phyloP scores from a whole-genome alignment of 164 flowering plant genomes.

The Stephania japonica region DNA sequence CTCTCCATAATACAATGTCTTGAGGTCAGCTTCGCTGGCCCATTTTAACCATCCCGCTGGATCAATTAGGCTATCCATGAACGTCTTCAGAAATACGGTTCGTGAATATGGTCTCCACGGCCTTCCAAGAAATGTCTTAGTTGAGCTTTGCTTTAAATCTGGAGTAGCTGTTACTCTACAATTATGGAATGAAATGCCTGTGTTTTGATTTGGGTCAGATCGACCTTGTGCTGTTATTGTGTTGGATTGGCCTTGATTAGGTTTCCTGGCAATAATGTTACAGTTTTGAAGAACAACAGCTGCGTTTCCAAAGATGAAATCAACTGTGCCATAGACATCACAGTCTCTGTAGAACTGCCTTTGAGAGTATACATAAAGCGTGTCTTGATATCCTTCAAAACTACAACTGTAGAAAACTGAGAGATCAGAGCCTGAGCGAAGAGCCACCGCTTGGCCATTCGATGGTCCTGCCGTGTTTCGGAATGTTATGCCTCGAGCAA shows the following conservation, averaged over 20 bases:
- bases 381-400: constrained; percentile 73
- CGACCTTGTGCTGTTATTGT: constrained; percentile 73
- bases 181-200: constrained; percentile 57
- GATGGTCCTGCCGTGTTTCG: constrained; percentile 59
- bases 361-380: constrained; percentile 57
- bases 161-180: constrained; percentile 41
- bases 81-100: constrained; percentile 23
- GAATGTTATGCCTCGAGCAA: constrained; percentile 45
- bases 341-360: constrained; percentile 66
- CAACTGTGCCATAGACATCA: constrained; percentile 63
- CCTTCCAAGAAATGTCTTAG: constrained; percentile 31
- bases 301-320: constrained; percentile 74
- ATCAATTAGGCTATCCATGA: constrained; percentile 20
- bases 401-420: constrained; percentile 61
- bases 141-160: constrained; percentile 27
- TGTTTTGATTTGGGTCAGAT: constrained; percentile 62
- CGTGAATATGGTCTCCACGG: constrained; percentile 38
- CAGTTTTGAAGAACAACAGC: constrained; percentile 64
- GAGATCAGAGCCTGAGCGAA: constrained; percentile 57
- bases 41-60: constrained; percentile 34
- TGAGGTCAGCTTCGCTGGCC: constrained; percentile 17
- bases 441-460: constrained; percentile 65
- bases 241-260: constrained; percentile 36
- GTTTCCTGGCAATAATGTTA: constrained; percentile 42
- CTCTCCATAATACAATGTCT: constrained; percentile 34